Evolutionary conservation across 208 protist genomes (phyloP), one percentile per base, ranked within the genome.

Genomic region (Leishmania braziliensis): DNA sequence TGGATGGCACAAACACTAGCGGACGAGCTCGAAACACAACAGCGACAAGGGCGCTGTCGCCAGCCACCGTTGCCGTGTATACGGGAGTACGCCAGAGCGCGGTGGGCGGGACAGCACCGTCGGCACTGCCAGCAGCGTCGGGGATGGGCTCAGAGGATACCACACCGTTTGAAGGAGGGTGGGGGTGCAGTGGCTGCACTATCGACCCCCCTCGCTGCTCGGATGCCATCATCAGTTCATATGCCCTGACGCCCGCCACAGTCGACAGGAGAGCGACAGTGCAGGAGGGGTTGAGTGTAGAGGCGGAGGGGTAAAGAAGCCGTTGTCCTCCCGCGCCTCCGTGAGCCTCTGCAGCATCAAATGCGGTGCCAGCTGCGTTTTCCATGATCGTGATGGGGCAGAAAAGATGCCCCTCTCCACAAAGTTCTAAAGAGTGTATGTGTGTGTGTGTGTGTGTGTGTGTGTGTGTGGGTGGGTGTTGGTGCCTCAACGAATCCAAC

Each of bases 41-140:
- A 10, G 92, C 92, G 26, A 93, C 77, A 43, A 95, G 75, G 14
- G 89, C 84, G 54, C 85, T 92, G 51, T 91, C 86, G 9, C 87
- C 92, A 12, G 89, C 87, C 18, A 91, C 78, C 0, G 92, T 86
- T 20, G 91, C 82, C 5, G 81, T 75, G 81, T 88, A 75, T 26
- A 93, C 90, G 1, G 89, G 82, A 33, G 82, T 82, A 23, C 69
- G 16, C 87, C 87, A 90, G 20, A 90, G 74, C 26, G 81, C 70
- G 18, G 43, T 33, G 3, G 60, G 39, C 20, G 70, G 46, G 23
- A 56, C 39, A 36, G 58, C 20, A n/a, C 6, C 70, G 4, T 60
- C 12, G 29, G 43, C 1, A 29, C 1, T 53, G 5, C 65, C 60
- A 18, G 56, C 53, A 43, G 60, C 46, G 20, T 36, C 43, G 10